Conservation (phyloP, 208 protist species). For the Polymyxa betae region DNA sequence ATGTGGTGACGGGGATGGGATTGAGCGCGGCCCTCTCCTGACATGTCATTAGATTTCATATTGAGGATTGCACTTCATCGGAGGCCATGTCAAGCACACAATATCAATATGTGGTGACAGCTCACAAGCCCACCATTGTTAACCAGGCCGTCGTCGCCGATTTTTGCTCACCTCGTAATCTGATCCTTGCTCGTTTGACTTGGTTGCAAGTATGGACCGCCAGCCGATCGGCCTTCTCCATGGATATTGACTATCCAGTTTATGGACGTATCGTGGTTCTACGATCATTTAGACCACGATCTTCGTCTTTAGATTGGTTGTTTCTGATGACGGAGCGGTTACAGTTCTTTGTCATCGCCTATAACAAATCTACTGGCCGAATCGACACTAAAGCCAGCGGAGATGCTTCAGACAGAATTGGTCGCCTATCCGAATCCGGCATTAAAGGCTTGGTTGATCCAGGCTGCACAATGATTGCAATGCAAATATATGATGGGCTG, state of each 20-base stretch:
- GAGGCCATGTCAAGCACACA: too few relatives aligned
- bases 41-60: too few relatives aligned
- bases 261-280: not conserved
- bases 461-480: conserved; percentile 67
- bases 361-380: conserved; percentile 66
- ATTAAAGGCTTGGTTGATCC: conserved; percentile 73
- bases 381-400: conserved; percentile 72
- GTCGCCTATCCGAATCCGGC: conserved; percentile 63
- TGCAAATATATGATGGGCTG: conserved; percentile 76
- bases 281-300: not conserved
- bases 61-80: too few relatives aligned
- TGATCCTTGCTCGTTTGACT: not conserved
- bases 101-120: conserved; percentile 78
- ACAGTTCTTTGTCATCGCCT: conserved; percentile 74
- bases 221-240: not conserved
- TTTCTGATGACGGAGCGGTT: conserved; percentile 74
- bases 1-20: too few relatives aligned
- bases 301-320: conserved; percentile 66
- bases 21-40: too few relatives aligned
- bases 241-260: not conserved
- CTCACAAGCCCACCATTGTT: conserved; percentile 75
- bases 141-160: conserved; percentile 64
- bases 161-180: conserved; percentile 69
- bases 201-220: not conserved
- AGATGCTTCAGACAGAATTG: conserved; percentile 64